Evolutionary conservation across 2,329 filamentous ascomycete species (phyloP).

Genomic region (Nigrograna mackinnonii): DNA sequence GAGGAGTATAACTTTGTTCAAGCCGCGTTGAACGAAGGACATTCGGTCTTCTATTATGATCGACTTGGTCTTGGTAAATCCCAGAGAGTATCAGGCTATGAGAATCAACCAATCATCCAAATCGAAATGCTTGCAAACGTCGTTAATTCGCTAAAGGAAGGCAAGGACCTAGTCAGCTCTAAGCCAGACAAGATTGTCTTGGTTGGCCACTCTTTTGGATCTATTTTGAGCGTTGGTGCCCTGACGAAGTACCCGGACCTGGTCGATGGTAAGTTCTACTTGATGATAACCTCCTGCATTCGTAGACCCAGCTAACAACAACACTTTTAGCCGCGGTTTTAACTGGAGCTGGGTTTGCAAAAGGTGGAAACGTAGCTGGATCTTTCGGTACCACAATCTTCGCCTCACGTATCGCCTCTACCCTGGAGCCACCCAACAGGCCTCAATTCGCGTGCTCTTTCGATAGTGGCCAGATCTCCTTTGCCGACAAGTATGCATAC

Average conservation of each 20-base stretch:
- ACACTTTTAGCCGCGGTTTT: neutral
- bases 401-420: neutral
- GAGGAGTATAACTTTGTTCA: neutral
- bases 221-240: neutral
- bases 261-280: neutral
- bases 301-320: too few relatives aligned
- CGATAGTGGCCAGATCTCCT: neutral
- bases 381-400: neutral
- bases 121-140: neutral
- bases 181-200: neutral
- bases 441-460: neutral
- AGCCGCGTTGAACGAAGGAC: neutral
- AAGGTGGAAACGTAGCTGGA: neutral
- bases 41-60: constrained; percentile 2
- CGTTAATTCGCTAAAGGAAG: neutral
- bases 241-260: neutral
- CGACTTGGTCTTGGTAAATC: constrained; percentile 1
- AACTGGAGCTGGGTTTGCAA: neutral
- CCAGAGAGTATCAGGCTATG: neutral
- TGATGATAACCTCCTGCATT: neutral
- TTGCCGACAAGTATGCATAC: neutral
- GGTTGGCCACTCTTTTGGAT: neutral
- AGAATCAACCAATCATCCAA: neutral
- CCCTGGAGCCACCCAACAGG: neutral
- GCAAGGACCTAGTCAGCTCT: neutral